Evolutionary conservation across 257 asterid genomes (phyloP), one percentile per base, ranked within the genome.

Genomic region (Echites panduratus): DNA sequence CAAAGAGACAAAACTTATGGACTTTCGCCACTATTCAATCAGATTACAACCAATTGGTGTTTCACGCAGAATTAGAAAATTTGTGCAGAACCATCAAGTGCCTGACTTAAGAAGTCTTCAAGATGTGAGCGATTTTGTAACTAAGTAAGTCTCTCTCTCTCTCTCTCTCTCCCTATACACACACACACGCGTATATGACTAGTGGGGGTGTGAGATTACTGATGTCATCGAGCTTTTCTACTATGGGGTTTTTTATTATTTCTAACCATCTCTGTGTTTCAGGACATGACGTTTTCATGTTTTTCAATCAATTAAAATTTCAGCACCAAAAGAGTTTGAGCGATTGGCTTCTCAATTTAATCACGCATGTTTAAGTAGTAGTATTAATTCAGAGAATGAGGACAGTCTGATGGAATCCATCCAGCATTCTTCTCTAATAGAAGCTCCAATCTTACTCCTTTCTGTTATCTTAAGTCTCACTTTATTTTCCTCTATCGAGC

Each of bases 1-100:
- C 85, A 90, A 90, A 78, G 96, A 90, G 70, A 92, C 95, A 8
- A 90, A 90, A 77, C 89, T 82, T 67, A 86, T 95, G 77, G 99
- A 95, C 79, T 87, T 92, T 70, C 87, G 98, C 54, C 98, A 95
- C 78, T 92, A 89, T 82, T 95, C 99, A 14, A 83, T 95, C 81
- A 87, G 96, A 84, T 83, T 92, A 82, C 98, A 92, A 83, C 99
- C 99, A 64, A 78, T 92, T 72, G 98, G 93, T n/a, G 96, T 92
- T 47, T 86, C 98, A 2, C 90, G 96, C 50, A 84, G 92, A 78
- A 79, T 95, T 76, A 82, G 98, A 74, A 90, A 90, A 81, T 88
- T 95, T 81, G 98, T 95, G 75, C 99, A 90, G 87, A 90, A 84
- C 75, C 99, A 86, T 76, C 86, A 90, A 76, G 96, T 87, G 79